phyloP scores from a whole-genome alignment of 2,329 filamentous ascomycete genomes.

The Plenodomus tracheiphilus region DNA sequence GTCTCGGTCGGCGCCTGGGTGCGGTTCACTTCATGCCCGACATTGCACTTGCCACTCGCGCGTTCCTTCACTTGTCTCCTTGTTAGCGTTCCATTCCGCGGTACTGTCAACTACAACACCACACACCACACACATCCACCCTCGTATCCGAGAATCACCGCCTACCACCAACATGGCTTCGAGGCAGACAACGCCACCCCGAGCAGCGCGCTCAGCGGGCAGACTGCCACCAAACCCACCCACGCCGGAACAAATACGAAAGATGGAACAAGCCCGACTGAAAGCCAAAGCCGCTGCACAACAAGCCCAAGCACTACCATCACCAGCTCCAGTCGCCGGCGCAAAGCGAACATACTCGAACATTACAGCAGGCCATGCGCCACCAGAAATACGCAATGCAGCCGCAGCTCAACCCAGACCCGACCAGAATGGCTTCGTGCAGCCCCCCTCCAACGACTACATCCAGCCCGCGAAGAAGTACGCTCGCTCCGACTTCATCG shows the following conservation, averaged over 20 bases:
- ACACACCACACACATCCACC: neutral
- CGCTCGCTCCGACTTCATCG: conserved; percentile 76
- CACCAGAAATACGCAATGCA: conserved; percentile 67
- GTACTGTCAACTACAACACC: no score
- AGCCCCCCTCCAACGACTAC: conserved; percentile 48
- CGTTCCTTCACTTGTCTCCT: neutral
- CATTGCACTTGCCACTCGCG: conserved; percentile 18
- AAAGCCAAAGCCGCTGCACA: conserved; percentile 82
- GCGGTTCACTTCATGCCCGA: conserved; percentile 4
- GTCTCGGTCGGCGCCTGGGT: conserved; percentile 21
- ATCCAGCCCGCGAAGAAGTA: conserved; percentile 85
- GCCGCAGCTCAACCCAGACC: conserved; percentile 50
- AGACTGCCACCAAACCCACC: conserved; percentile 52
- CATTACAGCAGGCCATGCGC: conserved; percentile 60
- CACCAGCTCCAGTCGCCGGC: conserved; percentile 48
- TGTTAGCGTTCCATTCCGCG: no score
- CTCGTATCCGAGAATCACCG: neutral
- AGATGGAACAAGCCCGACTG: conserved; percentile 79
- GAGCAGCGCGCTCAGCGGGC: conserved; percentile 43
- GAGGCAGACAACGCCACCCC: conserved; percentile 55
- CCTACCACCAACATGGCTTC: conserved; percentile 36
- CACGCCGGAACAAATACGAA: conserved; percentile 64
- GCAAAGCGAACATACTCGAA: conserved; percentile 73
- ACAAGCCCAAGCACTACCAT: conserved; percentile 28
- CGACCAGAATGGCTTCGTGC: conserved; percentile 43